These are phyloP conservation scores for Neocallimastix lanati DNA, from an alignment of 192 early-diverging fungal species.

Conservation along the genomic window DNA sequence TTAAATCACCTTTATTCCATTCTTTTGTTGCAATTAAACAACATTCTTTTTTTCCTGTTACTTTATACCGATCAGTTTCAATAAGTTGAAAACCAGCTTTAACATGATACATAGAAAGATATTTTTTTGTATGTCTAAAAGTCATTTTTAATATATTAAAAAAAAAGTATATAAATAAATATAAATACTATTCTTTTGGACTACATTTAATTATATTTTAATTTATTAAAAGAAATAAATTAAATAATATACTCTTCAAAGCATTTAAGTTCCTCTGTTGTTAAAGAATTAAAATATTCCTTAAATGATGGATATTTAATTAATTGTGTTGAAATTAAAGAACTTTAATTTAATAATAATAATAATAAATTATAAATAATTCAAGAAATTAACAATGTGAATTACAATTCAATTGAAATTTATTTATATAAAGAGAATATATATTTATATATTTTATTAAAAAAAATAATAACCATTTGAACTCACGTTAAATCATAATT, in stretches of 20 bases:
- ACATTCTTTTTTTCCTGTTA: background rate
- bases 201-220: too few species aligned
- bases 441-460: too few species aligned
- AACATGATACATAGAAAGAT: background rate
- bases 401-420: too few species aligned
- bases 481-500: background rate
- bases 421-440: too few species aligned
- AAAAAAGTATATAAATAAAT: too few species aligned
- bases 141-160: too few species aligned
- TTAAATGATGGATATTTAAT: background rate
- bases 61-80: background rate
- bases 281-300: background rate
- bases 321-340: background rate
- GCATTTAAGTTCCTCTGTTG: background rate
- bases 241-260: background rate
- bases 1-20: background rate
- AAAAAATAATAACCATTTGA: too few species aligned
- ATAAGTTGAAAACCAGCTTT: background rate
- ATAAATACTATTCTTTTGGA: too few species aligned
- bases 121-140: background rate
- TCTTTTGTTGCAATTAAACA: background rate
- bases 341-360: background rate
- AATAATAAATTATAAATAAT: too few species aligned
- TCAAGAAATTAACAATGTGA: too few species aligned
- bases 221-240: too few species aligned